Evolutionary conservation across 768 basidiomycete genomes (phyloP), one percentile per base, ranked within the genome.

Genomic region (Termitomyces sp.): DNA sequence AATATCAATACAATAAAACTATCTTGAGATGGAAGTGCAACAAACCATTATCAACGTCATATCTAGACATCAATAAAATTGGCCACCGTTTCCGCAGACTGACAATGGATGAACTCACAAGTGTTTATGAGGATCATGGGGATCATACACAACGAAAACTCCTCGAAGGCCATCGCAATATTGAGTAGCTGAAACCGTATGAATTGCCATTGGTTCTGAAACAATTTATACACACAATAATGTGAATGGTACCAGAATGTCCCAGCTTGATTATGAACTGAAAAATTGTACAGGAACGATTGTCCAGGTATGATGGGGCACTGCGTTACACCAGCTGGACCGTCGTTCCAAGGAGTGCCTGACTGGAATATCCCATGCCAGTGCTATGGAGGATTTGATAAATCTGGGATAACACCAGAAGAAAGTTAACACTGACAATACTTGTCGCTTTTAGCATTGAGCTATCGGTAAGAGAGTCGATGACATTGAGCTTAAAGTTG

Each of bases 31-130:
- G 12, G 30, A 42, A 3, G 10, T 48, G 17, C 26, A 5, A 54
- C 62, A 56, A 45, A 65, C 68, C 68, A 59, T 74, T 64, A 53
- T 77, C 71, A 32, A 70, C 28, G 43, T 72, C 71, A 47, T 72
- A 72, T 24, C 58, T 53, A 28, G 17, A 19, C 15, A n/a, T 40
- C 8, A 17, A 17, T 12, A 2, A 35, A 35, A 35, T 35, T 35
- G 28, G 7, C 10, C 9, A 10, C 10, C 9, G 10, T 9, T 32
- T 10, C 9, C 30, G 9, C 30, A 10, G 10, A 32, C 9, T 32
- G 30, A 9, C 8, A 9, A 32, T 17, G 1, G 17, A 6, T 6
- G 2, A 40, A 22, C 51, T 35, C 15, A 55, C 38, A 51, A 12
- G 30, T 41, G 7, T 28, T 11, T 21, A 35, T 56, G 42, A 4